Evolutionary conservation across 179 eudicot species (phyloP), one percentile per base, ranked within the genome.

Genomic region (Drosera spatulata): DNA sequence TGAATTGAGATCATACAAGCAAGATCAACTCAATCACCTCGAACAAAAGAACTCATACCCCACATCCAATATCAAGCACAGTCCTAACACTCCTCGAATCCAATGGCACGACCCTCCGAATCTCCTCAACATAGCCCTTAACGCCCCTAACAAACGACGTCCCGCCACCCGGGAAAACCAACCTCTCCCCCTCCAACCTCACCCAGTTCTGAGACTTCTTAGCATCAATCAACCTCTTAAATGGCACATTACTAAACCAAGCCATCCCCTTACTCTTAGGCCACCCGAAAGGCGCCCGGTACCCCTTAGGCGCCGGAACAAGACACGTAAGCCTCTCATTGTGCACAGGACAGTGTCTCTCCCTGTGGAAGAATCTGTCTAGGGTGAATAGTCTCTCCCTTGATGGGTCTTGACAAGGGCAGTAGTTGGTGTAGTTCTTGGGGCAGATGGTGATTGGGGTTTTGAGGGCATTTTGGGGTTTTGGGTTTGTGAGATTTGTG

Each of bases 121-220:
- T 68, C 11, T 65, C 41, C 41, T 63, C 65, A 10, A 82, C 39
- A 52, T 84, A 84, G 8, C 74, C 82, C 73, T 71, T 71, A 42
- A 79, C 82, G n/a, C 86, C 90, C 10, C n/a, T 38, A 7, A 71
- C 61, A 61, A 84, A 82, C 0, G 86, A 81, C 12, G 90, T 81
- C 8, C 90, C 90, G 12, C 90, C 90, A 0, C 90, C 90, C 4
- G 90, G 90, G 42, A 84, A 84, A 43, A 79, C 42, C 39, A 84
- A 66, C 51, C 61, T 47, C 50, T 80, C 72, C 12, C 84, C 78
- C 44, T 73, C 77, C 68, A 81, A 64, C 33, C 79, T 63, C 9
- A 83, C 82, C 89, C 89, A 84, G 66, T 84, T 79, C 76, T 84
- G 90, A 3, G 40, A 41, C 56, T 75, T 73, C 77, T 84, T 84